These are phyloP conservation scores for Fusarium verticillioides DNA, from an alignment of 2,329 filamentous ascomycete genomes.

Conservation along the genomic window DNA sequence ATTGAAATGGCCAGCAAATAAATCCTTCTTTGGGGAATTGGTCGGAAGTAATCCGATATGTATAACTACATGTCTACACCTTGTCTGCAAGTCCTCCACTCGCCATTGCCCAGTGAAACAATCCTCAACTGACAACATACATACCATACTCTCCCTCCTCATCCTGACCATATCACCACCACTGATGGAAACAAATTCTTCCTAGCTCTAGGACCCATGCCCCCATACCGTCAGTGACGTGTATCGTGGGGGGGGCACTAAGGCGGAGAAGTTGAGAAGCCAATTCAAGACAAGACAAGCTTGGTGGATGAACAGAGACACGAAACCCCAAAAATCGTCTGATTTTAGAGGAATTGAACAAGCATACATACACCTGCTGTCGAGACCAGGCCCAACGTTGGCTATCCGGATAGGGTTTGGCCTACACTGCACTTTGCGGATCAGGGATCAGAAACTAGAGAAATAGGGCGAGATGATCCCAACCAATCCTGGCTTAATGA, in stretches of 20 bases:
- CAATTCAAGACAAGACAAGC: constrained; percentile 22
- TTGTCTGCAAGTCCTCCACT: neutral
- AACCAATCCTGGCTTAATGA: constrained; percentile 14
- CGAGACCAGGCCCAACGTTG: neutral
- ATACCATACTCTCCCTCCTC: neutral
- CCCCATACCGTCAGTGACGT: constrained; percentile 29
- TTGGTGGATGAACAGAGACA: constrained; percentile 7
- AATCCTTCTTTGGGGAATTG: neutral
- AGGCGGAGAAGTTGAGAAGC: neutral
- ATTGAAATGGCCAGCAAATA: constrained; percentile 2
- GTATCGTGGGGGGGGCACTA: constrained; percentile 34
- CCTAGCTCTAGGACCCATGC: constrained; percentile 20
- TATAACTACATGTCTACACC: neutral
- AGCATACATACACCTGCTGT: neutral
- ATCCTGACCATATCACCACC: constrained; percentile 2
- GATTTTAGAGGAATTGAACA: neutral
- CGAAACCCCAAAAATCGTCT: neutral
- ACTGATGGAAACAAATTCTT: constrained; percentile 3
- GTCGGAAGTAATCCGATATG: constrained; percentile 18
- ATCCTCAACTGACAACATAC: neutral
- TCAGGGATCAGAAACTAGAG: constrained; percentile 24
- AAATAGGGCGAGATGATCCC: constrained; percentile 9
- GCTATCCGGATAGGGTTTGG: constrained; percentile 8
- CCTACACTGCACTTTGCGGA: constrained; percentile 1
- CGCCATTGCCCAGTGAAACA: neutral